Conservation (phyloP, 2,329 filamentous ascomycete species). For the Nannizziopsis barbatae region DNA sequence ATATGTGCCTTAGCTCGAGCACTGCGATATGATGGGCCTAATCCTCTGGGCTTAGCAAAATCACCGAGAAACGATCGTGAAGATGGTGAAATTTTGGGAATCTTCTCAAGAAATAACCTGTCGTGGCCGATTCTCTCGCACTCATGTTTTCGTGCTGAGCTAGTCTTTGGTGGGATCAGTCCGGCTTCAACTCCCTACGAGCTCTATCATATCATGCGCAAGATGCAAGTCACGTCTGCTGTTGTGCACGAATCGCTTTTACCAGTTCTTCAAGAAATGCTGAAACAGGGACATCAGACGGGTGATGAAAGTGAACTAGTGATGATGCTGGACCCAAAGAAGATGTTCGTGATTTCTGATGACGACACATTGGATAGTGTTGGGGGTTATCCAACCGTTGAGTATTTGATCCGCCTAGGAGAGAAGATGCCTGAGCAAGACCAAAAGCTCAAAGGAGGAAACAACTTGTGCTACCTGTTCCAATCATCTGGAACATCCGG, state of each 20-base stretch:
- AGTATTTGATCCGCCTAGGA: slow-evolving; percentile 10
- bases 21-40: slow-evolving; percentile 11
- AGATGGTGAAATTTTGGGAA: slow-evolving; percentile 12
- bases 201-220: slow-evolving; percentile 14
- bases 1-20: slow-evolving; percentile 10
- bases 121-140: slow-evolving; percentile 13
- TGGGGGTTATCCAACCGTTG: slow-evolving; percentile 10
- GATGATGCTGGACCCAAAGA: slow-evolving; percentile 10
- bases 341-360: slow-evolving; percentile 13
- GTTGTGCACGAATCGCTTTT: slow-evolving; percentile 13
- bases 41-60: slow-evolving; percentile 7
- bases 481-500: slow-evolving; percentile 13
- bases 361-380: slow-evolving; percentile 11
- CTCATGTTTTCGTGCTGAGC: slow-evolving; percentile 12
- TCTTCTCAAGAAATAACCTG: slow-evolving; percentile 12
- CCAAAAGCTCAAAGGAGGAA: slow-evolving; percentile 6
- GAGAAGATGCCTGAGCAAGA: slow-evolving; percentile 4
- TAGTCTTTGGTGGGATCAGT: slow-evolving; percentile 14
- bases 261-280: slow-evolving; percentile 8
- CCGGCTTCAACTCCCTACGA: slow-evolving; percentile 12
- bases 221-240: slow-evolving; percentile 13
- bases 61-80: slow-evolving; percentile 10
- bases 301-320: slow-evolving; percentile 2
- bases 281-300: slow-evolving; percentile 2
- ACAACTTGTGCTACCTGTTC: slow-evolving; percentile 12